Evolutionary conservation across 2,329 filamentous ascomycete genomes (phyloP).

Genomic region (Emmonsia crescens): DNA sequence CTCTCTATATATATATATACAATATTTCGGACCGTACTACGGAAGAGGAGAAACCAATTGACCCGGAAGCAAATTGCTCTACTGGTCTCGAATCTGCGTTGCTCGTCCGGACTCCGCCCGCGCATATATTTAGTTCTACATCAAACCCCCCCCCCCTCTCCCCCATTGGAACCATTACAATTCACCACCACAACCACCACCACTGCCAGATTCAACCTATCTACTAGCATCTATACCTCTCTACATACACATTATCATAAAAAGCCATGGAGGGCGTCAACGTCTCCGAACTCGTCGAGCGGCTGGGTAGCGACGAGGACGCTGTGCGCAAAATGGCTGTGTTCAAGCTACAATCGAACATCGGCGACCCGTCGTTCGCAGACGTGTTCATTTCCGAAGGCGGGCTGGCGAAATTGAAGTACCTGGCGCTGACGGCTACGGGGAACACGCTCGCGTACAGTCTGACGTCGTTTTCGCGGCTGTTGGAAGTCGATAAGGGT

Average conservation of each 20-base stretch:
- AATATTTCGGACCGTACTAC: not conserved
- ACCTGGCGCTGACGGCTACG: slow-evolving; percentile 70
- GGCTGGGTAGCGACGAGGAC: slow-evolving; percentile 60
- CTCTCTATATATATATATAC: too few relatives aligned
- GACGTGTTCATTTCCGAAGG: slow-evolving; percentile 90
- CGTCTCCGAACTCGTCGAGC: slow-evolving; percentile 47
- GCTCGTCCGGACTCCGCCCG: too few relatives aligned
- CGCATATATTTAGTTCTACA: too few relatives aligned
- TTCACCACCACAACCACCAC: not conserved
- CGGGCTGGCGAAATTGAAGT: slow-evolving; percentile 68
- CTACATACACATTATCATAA: not conserved
- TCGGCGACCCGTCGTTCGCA: slow-evolving; percentile 92
- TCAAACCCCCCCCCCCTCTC: too few relatives aligned
- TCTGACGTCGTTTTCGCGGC: slow-evolving; percentile 71
- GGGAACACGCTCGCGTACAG: slow-evolving; percentile 96
- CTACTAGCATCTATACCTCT: not conserved
- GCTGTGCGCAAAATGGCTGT: slow-evolving; percentile 96
- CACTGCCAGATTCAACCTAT: not conserved
- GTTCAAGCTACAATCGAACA: slow-evolving; percentile 91
- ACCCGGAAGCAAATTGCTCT: not conserved
- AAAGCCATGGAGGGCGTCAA: slow-evolving; percentile 44
- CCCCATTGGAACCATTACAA: not conserved
- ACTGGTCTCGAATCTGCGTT: not conserved
- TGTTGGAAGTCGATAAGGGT: slow-evolving; percentile 94
- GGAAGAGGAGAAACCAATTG: not conserved